These are phyloP conservation scores for Dryas octopetala DNA, from an alignment of 306 rosid genomes.

Conservation along the genomic window DNA sequence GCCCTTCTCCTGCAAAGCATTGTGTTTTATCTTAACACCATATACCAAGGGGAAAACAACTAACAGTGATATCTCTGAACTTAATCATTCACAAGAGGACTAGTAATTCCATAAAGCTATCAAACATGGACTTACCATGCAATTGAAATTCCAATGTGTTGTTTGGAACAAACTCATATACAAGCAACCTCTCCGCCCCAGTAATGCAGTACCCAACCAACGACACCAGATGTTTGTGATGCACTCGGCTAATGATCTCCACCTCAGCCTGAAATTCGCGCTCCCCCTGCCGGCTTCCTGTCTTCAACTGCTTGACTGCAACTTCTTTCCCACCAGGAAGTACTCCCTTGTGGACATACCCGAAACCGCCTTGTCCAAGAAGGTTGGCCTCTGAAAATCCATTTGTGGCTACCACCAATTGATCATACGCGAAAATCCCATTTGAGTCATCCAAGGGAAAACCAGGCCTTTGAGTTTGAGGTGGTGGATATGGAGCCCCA, in stretches of 20 bases:
- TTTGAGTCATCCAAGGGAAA: slow-evolving; percentile 15
- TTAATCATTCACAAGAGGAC: not conserved
- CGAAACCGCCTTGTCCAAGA: slow-evolving; percentile 61
- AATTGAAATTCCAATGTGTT: slow-evolving; percentile 57
- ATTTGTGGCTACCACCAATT: slow-evolving; percentile 41
- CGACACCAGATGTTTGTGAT: slow-evolving; percentile 58
- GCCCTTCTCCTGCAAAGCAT: slow-evolving; percentile 40
- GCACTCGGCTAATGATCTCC: slow-evolving; percentile 51
- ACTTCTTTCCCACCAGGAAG: slow-evolving; percentile 49
- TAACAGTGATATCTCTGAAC: not conserved
- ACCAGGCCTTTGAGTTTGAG: slow-evolving; percentile 22
- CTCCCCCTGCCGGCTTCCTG: slow-evolving; percentile 52
- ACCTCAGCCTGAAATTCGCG: slow-evolving; percentile 58
- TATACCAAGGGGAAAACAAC: too few relatives aligned
- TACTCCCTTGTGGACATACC: slow-evolving; percentile 52
- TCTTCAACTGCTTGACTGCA: slow-evolving; percentile 50
- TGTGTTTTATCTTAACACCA: not conserved
- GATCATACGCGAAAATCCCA: slow-evolving; percentile 43
- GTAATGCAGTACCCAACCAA: slow-evolving; percentile 48
- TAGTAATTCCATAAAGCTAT: not conserved
- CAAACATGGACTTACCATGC: slow-evolving; percentile 35
- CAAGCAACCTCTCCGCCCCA: slow-evolving; percentile 43
- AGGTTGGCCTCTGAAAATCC: slow-evolving; percentile 49
- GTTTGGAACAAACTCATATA: slow-evolving; percentile 54
- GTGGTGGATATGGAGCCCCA: slow-evolving; percentile 18